Base-by-base conservation (phyloP, 73 alveolate genomes). In the Breviolum minutum region DNA sequence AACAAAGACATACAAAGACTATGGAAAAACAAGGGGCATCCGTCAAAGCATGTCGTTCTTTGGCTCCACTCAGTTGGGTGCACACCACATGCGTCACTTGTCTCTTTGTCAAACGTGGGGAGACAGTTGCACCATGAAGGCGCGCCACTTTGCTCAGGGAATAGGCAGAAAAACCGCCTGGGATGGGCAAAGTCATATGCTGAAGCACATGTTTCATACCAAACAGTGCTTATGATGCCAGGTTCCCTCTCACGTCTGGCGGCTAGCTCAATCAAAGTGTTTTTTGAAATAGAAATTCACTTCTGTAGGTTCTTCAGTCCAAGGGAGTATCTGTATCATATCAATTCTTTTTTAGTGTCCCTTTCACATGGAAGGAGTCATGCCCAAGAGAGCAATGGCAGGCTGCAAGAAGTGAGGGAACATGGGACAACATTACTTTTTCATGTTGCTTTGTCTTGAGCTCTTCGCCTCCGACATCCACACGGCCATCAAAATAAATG, bases 401-500 rank as follows among this genome's bases (percentile, higher is more conserved):
- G 20, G 9, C 40, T 26, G 40, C 86, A 69, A 20, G 7, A 2
- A 77, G 40, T 32, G 30, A 22, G 16, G 26, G 86, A 26, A 17
- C 62, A 76, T 9, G 86, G 20, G 19, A 11, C 24, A 26, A 63
- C 17, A 6, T 13, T 9, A 76, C 9, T 76, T 76, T 11, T 77
- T 16, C 63, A n/a, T 27, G 17, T 77, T 22, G 61, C 87, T 61
- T 7, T 26, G 19, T 54, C 91, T 7, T n/a, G 54, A 40, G 54
- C 54, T 40, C 54, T 40, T 40, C 20, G 80, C 98, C 98, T 92
- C 98, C 98, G 62, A 92, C 79, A 61, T 92, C 98, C 26, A 92
- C 98, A n/a, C 98, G 98, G 32, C 98, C 98, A 60, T 92, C 98
- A 80, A 92, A 92, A 80, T 92, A 92, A 54, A 92, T 92, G 98